phyloP scores from a whole-genome alignment of 1,284 basidiomycete genomes.

The Wolfiporia cocos region DNA sequence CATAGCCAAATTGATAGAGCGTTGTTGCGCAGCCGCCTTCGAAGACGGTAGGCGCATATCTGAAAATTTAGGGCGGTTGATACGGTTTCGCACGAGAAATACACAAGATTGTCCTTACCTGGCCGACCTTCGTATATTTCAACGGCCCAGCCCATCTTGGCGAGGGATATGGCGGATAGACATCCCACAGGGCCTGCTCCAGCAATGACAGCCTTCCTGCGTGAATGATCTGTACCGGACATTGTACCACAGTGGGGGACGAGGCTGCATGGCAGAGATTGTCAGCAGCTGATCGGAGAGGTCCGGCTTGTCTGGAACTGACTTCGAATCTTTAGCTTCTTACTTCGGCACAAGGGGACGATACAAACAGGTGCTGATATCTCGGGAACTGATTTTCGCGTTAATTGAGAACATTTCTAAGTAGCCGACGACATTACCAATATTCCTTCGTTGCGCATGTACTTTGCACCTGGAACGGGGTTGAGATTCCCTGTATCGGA shows the following conservation, averaged over 20 bases:
- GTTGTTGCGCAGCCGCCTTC: constrained; percentile 56
- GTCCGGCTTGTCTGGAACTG: no score
- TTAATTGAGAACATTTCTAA: no score
- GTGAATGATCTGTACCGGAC: not conserved
- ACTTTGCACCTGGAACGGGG: no score
- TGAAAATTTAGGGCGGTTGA: constrained; percentile 23
- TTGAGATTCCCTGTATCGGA: no score
- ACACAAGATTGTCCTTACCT: constrained; percentile 42
- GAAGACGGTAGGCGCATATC: constrained; percentile 69
- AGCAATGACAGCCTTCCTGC: constrained; percentile 51
- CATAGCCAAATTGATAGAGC: constrained; percentile 96
- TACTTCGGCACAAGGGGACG: no score
- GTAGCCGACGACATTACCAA: no score
- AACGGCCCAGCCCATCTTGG: constrained; percentile 86
- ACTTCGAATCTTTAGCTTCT: no score
- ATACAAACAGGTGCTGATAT: no score
- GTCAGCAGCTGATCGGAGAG: no score
- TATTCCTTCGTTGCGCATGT: no score
- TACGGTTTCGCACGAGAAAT: constrained; percentile 11
- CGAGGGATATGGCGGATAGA: constrained; percentile 82
- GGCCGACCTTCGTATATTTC: constrained; percentile 86
- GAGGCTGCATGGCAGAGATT: no score
- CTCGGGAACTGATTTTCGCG: no score
- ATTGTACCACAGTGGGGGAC: not conserved
- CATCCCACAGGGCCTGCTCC: constrained; percentile 96